Evolutionary conservation across 345 rosid genomes (phyloP).

Genomic region (Durio zibethinus): DNA sequence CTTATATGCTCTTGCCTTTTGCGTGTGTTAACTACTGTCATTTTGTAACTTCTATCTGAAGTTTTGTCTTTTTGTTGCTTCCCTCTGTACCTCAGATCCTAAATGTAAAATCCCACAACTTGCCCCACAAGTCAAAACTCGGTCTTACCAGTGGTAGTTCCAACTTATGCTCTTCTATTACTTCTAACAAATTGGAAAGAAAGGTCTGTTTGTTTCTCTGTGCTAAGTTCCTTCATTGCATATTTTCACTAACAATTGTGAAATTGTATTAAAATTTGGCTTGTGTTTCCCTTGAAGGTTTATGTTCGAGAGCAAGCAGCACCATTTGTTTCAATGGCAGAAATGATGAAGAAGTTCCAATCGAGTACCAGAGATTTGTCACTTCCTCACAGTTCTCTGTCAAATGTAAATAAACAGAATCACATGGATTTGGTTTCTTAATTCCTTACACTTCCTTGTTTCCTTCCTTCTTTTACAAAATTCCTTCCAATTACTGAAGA

Average conservation of each 20-base stretch:
- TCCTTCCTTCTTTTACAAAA: background rate
- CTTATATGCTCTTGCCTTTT: background rate
- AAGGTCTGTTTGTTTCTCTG: constrained; percentile 53
- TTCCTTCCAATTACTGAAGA: constrained; percentile 13
- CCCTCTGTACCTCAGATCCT: constrained; percentile 52
- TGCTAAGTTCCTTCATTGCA: background rate
- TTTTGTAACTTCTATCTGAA: background rate
- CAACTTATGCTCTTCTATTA: constrained; percentile 38
- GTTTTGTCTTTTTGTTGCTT: background rate
- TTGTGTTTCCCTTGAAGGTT: constrained; percentile 31
- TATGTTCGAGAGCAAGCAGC: constrained; percentile 52
- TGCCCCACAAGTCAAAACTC: constrained; percentile 76
- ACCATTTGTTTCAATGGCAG: constrained; percentile 76
- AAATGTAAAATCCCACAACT: constrained; percentile 58
- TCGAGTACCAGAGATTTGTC: constrained; percentile 79
- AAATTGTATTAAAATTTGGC: background rate
- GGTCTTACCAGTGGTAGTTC: constrained; percentile 52
- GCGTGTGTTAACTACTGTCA: background rate
- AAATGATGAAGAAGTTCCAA: constrained; percentile 82
- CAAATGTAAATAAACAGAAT: constrained; percentile 37
- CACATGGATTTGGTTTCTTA: background rate
- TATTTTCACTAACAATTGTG: background rate
- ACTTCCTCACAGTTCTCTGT: constrained; percentile 40
- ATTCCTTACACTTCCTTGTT: background rate
- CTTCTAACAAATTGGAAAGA: constrained; percentile 60